Conservation (phyloP, 345 rosid genomes). For the Moringa oleifera region DNA sequence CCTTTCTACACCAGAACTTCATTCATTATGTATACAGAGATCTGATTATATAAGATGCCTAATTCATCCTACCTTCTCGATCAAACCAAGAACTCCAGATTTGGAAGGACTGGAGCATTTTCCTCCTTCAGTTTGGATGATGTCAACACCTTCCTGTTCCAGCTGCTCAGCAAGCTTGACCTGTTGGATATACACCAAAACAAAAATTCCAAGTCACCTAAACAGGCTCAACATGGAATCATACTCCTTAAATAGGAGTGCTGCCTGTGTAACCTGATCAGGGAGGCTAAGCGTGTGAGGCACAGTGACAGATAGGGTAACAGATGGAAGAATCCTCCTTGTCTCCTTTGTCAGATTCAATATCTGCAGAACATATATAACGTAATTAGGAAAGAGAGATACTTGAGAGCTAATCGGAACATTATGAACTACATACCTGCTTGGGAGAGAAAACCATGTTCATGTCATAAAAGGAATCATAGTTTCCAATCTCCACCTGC, state of each 20-base stretch:
- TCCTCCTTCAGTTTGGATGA: conserved; percentile 69
- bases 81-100: conserved; percentile 54
- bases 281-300: conserved; percentile 58
- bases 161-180: conserved; percentile 58
- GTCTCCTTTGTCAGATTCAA: conserved; percentile 47
- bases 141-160: conserved; percentile 54
- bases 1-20: no score
- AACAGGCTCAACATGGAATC: not conserved
- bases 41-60: no score
- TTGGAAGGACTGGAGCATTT: conserved; percentile 52
- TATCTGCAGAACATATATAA: conserved; percentile 32
- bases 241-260: not conserved
- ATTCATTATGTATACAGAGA: no score
- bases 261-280: conserved; percentile 43
- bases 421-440: conserved; percentile 32
- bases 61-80: conserved; percentile 45
- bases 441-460: conserved; percentile 44
- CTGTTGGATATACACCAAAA: conserved; percentile 21
- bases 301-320: conserved; percentile 54
- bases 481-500: conserved; percentile 69
- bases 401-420: no score
- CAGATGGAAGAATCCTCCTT: conserved; percentile 45
- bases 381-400: conserved; percentile 1
- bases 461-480: conserved; percentile 50
- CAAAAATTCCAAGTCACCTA: not conserved